Conservation (phyloP, 1,284 basidiomycete genomes). For the Moesziomyces globuligerus region DNA sequence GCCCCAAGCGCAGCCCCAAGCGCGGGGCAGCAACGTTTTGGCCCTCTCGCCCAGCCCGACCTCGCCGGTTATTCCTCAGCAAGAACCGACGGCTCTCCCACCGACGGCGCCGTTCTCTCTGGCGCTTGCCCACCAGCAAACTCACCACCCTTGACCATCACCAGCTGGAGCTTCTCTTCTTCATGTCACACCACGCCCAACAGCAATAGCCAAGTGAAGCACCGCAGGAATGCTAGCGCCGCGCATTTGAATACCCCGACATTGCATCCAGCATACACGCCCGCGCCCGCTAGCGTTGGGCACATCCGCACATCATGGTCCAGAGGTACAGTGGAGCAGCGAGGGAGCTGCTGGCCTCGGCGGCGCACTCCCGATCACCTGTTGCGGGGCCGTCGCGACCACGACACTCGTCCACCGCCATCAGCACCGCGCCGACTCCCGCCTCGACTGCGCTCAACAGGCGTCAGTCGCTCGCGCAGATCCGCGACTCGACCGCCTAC, state of each 20-base stretch:
- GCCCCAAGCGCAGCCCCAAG: neutral
- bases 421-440: slow-evolving; percentile 10
- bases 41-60: too few species aligned
- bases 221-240: neutral
- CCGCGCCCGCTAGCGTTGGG: neutral
- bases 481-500: slow-evolving; percentile 41
- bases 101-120: too few species aligned
- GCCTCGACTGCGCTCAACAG: slow-evolving; percentile 13
- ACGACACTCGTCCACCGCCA: slow-evolving; percentile 36
- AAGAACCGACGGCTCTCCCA: neutral
- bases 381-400: slow-evolving; percentile 28
- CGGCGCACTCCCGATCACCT: slow-evolving; percentile 4
- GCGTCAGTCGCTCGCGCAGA: slow-evolving; percentile 31
- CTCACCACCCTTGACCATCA: neutral
- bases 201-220: neutral
- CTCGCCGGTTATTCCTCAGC: neutral
- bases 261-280: neutral
- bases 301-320: slow-evolving; percentile 6
- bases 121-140: neutral
- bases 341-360: slow-evolving; percentile 28
- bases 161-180: neutral
- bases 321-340: slow-evolving; percentile 28
- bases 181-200: neutral
- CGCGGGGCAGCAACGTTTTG: too few species aligned
- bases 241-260: too few species aligned